These are phyloP conservation scores for Rhododendron ovatum DNA, from an alignment of 148 eudicot species.

Conservation along the genomic window DNA sequence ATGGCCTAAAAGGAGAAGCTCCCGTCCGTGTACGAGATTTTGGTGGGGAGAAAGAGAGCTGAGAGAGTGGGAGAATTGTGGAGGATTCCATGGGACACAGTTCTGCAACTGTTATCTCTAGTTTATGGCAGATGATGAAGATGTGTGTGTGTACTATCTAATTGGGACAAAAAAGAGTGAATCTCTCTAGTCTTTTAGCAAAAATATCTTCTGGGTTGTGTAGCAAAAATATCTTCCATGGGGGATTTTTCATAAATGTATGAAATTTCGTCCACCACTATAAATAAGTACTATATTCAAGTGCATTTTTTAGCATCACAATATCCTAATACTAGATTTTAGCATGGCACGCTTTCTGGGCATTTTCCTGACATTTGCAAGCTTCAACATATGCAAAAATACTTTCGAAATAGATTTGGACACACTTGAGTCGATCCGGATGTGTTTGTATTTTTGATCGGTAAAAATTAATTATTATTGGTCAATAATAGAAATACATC, in stretches of 20 bases:
- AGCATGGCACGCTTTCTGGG: neutral
- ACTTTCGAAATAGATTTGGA: neutral
- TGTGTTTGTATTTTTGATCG: too few relatives aligned
- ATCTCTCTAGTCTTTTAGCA: neutral
- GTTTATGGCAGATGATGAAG: conserved; percentile 11
- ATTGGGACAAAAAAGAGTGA: neutral
- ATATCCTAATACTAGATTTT: neutral
- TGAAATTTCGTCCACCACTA: neutral
- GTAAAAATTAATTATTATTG: too few relatives aligned
- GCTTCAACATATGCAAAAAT: neutral
- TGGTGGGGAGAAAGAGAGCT: conserved; percentile 34
- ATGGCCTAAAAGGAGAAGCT: conserved; percentile 28
- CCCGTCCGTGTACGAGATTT: conserved; percentile 23
- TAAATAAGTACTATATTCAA: neutral
- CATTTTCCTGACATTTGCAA: neutral
- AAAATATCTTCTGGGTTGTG: neutral
- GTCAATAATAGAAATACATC: too few relatives aligned
- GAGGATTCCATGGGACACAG: conserved; percentile 44
- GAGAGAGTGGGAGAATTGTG: conserved; percentile 38
- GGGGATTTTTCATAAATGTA: neutral
- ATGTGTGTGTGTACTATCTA: too few relatives aligned
- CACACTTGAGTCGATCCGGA: neutral
- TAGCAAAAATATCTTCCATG: neutral
- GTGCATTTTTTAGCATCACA: neutral
- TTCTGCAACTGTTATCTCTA: neutral